Percentiles rank a stretch among this genome's conserved stretches.
These are phyloP conservation scores for Entonaema liquescens DNA, from an alignment of 495 filamentous ascomycete genomes.

Conservation along the genomic window DNA sequence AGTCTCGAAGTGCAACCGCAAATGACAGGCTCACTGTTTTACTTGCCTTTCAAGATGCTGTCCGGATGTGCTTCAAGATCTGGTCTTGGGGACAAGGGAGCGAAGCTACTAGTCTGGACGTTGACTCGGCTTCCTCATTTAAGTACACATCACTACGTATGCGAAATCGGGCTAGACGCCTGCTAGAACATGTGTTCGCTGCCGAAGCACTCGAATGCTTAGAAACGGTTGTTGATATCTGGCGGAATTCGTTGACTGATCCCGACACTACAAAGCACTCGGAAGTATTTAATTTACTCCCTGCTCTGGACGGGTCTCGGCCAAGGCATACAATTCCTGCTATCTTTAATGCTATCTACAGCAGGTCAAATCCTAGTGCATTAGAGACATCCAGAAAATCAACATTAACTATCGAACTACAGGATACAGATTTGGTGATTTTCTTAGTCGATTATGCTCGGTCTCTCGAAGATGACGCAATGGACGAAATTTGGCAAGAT, in stretches of 20 bases:
- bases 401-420: constrained; percentile 81
- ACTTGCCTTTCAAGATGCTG: constrained; percentile 95
- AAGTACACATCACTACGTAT: constrained; percentile 87
- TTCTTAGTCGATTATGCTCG: constrained; percentile 90
- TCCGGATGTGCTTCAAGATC: constrained; percentile 87
- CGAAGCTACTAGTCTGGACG: constrained; percentile 66
- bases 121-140: constrained; percentile 80
- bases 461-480: constrained; percentile 95
- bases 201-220: constrained; percentile 95
- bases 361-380: constrained; percentile 83
- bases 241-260: constrained; percentile 62
- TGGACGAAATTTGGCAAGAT: constrained; percentile 98
- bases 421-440: constrained; percentile 81
- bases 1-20: constrained; percentile 78
- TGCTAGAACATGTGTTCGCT: constrained; percentile 91
- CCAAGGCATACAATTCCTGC: constrained; percentile 94
- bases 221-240: constrained; percentile 87
- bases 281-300: constrained; percentile 81
- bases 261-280: constrained; percentile 50
- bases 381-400: constrained; percentile 84
- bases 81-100: constrained; percentile 89
- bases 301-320: constrained; percentile 88
- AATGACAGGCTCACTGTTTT: constrained; percentile 93
- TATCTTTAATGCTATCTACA: constrained; percentile 97
- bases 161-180: constrained; percentile 84